Conservation (phyloP, 108 stramenopile genomes). For the Fragilariopsis cylindrus region DNA sequence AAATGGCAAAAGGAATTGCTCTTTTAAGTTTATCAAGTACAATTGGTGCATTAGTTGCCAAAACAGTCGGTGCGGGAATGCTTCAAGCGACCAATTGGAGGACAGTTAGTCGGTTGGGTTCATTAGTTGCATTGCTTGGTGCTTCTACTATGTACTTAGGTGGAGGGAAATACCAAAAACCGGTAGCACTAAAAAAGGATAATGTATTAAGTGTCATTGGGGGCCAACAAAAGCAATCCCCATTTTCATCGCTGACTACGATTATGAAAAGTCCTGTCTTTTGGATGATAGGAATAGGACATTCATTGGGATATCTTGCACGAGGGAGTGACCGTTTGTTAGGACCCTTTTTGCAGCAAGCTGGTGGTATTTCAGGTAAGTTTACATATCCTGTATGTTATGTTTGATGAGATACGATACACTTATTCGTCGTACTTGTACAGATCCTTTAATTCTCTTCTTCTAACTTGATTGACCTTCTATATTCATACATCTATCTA, state of each 20-base stretch:
- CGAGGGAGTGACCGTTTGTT: slow-evolving; percentile 42
- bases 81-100: slow-evolving; percentile 29
- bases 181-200: background rate
- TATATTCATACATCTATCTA: background rate
- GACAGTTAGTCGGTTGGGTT: slow-evolving; percentile 27
- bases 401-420: background rate
- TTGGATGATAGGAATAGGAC: slow-evolving; percentile 51
- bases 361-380: slow-evolving; percentile 37
- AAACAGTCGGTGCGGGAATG: slow-evolving; percentile 31
- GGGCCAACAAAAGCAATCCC: background rate
- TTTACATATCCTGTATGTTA: background rate
- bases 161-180: background rate
- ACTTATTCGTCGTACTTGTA: background rate
- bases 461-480: background rate
- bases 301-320: slow-evolving; percentile 34
- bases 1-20: slow-evolving; percentile 31
- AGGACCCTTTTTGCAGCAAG: slow-evolving; percentile 43
- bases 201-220: background rate
- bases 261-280: slow-evolving; percentile 38
- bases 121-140: slow-evolving; percentile 26
- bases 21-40: slow-evolving; percentile 40
- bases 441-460: background rate
- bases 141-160: slow-evolving; percentile 15
- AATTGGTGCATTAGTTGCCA: slow-evolving; percentile 33
- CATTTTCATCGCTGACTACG: slow-evolving; percentile 13